Conservation (phyloP, 2,329 filamentous ascomycete genomes). For the Fusarium redolens region DNA sequence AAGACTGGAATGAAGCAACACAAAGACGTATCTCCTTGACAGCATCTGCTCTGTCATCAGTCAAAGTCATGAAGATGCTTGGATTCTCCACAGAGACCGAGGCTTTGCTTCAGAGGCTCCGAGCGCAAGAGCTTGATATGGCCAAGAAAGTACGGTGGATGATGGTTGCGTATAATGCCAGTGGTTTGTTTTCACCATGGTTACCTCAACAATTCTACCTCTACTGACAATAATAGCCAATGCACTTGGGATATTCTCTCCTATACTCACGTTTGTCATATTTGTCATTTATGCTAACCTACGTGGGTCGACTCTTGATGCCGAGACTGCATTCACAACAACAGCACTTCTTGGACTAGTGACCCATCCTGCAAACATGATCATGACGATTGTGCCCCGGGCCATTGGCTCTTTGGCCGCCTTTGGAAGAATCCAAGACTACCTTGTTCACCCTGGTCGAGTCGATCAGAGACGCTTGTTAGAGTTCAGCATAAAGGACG, state of each 20-base stretch:
- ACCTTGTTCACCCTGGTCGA: neutral
- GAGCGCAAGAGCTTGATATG: neutral
- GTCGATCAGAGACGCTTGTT: neutral
- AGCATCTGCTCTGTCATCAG: neutral
- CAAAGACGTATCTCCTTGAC: neutral
- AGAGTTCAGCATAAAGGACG: rapidly evolving
- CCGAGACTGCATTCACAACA: neutral
- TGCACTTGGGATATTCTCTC: neutral
- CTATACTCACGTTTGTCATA: neutral
- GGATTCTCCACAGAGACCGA: neutral
- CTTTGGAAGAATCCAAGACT: neutral
- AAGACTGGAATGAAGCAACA: neutral
- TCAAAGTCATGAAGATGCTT: neutral
- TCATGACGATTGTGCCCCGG: neutral
- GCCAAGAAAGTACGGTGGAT: neutral
- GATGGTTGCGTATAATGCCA: neutral
- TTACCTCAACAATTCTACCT: rapidly evolving
- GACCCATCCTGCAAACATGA: neutral
- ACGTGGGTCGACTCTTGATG: neutral
- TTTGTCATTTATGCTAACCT: neutral
- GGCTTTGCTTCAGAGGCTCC: neutral
- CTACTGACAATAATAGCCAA: neutral
- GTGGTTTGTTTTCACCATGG: neutral
- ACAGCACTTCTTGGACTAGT: neutral
- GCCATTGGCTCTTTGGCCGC: neutral